Evolutionary conservation across 495 filamentous ascomycete genomes (phyloP).

Genomic region (Letharia columbiana): DNA sequence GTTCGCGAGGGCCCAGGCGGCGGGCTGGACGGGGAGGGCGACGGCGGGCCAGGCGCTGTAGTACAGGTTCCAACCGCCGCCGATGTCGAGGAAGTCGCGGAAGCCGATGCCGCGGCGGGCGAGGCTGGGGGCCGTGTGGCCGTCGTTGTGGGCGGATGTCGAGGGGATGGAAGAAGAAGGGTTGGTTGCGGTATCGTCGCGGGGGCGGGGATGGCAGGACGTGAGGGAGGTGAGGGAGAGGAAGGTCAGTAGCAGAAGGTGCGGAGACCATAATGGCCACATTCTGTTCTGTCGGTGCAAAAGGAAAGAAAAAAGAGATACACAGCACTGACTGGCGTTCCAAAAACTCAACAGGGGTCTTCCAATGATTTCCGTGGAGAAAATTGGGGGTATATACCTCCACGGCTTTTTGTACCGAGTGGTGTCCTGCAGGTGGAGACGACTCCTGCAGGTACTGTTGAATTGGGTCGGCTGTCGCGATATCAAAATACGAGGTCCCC

Average conservation of each 20-base stretch:
- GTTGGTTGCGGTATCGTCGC: neutral
- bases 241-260: neutral
- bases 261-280: neutral
- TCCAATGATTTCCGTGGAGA: too few relatives aligned
- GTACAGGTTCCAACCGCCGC: constrained; percentile 5
- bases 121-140: neutral
- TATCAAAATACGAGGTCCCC: neutral
- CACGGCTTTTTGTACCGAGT: neutral
- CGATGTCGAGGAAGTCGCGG: neutral
- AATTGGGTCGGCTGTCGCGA: neutral
- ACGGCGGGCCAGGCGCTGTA: neutral
- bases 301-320: neutral
- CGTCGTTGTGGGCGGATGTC: too few relatives aligned
- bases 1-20: neutral
- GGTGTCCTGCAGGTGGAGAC: neutral
- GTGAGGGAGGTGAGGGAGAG: neutral
- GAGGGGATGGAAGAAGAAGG: too few relatives aligned
- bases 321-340: neutral
- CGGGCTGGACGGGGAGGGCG: neutral
- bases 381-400: neutral
- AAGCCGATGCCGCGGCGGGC: neutral
- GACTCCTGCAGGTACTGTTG: neutral
- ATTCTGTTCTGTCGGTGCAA: neutral
- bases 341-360: too few relatives aligned
- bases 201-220: neutral